Conservation (phyloP, 129 eudicot species). For the Dittrichia graveolens region DNA sequence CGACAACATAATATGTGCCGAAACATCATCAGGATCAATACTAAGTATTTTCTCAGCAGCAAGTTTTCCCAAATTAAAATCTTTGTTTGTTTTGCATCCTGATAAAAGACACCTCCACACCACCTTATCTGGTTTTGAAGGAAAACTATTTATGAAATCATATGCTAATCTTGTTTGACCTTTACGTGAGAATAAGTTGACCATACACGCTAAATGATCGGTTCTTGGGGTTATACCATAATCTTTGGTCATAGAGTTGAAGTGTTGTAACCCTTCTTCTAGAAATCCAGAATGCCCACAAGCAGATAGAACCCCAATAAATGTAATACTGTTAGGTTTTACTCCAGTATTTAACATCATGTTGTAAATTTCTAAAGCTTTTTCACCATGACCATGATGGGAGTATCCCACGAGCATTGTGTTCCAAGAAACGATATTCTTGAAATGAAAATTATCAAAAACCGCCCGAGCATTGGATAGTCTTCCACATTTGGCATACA, state of each 20-base stretch:
- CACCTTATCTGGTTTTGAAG: slow-evolving; percentile 52
- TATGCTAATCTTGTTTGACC: slow-evolving; percentile 59
- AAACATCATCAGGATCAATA: slow-evolving; percentile 72
- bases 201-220: slow-evolving; percentile 79
- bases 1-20: slow-evolving; percentile 66
- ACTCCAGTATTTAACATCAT: slow-evolving; percentile 43
- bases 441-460: slow-evolving; percentile 54
- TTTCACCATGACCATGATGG: slow-evolving; percentile 64
- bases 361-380: slow-evolving; percentile 54
- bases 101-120: slow-evolving; percentile 85
- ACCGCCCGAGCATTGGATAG: slow-evolving; percentile 50
- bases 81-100: slow-evolving; percentile 56
- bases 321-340: slow-evolving; percentile 65
- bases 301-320: slow-evolving; percentile 71
- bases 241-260: slow-evolving; percentile 47
- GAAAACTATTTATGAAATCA: slow-evolving; percentile 46
- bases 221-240: slow-evolving; percentile 51
- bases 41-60: slow-evolving; percentile 66
- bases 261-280: slow-evolving; percentile 57
- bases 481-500: slow-evolving; percentile 82
- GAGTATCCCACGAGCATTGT: slow-evolving; percentile 77
- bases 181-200: slow-evolving; percentile 62
- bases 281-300: slow-evolving; percentile 71
- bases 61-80: slow-evolving; percentile 47
- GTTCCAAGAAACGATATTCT: slow-evolving; percentile 74